Evolutionary conservation across 1,284 basidiomycete species (phyloP), one percentile per base, ranked within the genome.

Genomic region (Ceratobasidium sp.): DNA sequence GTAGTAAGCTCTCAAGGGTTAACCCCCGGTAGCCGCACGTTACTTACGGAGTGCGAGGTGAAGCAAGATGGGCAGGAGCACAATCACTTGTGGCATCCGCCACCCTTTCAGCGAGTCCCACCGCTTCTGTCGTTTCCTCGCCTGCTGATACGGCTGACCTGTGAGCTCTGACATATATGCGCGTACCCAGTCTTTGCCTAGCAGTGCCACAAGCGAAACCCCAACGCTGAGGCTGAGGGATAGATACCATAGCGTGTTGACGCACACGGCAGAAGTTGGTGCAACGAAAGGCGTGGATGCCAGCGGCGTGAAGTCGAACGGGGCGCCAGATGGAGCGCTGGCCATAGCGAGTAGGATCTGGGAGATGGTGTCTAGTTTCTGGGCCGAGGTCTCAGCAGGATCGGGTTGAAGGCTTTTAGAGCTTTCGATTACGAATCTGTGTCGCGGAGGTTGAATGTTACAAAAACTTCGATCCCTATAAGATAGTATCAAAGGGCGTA

Each of bases 221-320:
- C 48, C 52, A 23, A 69, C 67, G 40, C 67, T 69, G 6, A 70
- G 28, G 33, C 50, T 54, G 15, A 70, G 56, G 20, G 68, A 70
- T 15, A 70, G 40, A 40, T 59, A 70, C 68, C 68, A 70, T 1
- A 70, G 56, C 17, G 54, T 33, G 54, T 70, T 70, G 9, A 70
- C 54, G 13, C 54, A 70, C 26, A 70, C 38, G 12, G 15, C 54
- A 1, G 68, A 26, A 40, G 40, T 12, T 17, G 68, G 17, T 26
- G 54, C 52, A 1, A 10, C 38, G 20, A 70, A 70, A 6, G 4
- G 52, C 1, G 50, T 1, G 1, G 68, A 40, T 2, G 20, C n/a
- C 1, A 15, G 50, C 17, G 50, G 50, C 9, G 50, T 52, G 50
- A 52, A 52, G 50, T 20, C 20, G 50, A 52, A 52, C 10, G 50